Evolutionary conservation across 768 basidiomycete species (phyloP), one percentile per base, ranked within the genome.

Genomic region (Tricholoma bakamatsutake): DNA sequence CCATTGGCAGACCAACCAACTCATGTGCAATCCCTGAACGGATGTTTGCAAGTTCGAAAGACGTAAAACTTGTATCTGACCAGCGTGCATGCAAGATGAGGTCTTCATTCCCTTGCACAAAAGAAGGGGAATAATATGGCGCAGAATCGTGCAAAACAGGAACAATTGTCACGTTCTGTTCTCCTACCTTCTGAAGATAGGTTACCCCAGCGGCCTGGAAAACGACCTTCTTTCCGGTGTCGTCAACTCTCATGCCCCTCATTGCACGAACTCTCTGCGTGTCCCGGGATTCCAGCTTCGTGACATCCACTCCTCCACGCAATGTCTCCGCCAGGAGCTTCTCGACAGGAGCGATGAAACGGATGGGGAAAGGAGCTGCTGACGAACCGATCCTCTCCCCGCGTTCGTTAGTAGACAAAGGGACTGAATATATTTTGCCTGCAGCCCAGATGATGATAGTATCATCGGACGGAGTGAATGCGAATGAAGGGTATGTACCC

Each of bases 401-500:
- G 13, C 64, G 63, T 2, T 61, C 49, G 61, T 86, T 85, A n/a
- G 63, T 65, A 4, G 70, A 59, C 28, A 88, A 69, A 13, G 87
- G 86, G 10, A 89, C 75, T 12, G 71, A 74, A 64, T 82, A 80
- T 24, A 89, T 87, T 55, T 86, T 80, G 2, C 87, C 87, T 1
- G 84, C 80, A 4, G 87, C 84, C 87, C 87, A 89, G 55, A 89
- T 83, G 58, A 89, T 75, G 52, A 89, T 69, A 1, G 80, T 82
- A 55, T 78, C 73, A 57, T 82, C 80, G 15, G 71, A 67, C 0
- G 83, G 84, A 0, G 82, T 77, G 67, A 89, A 89, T 8, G 87
- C 76, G 62, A 86, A 90, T 1, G 85, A 83, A 0, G 87, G 88
- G 60, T 90, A 90, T 39, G 87, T 90, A 10, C 87, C 85, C 85